A percentile compares a stretch with the other conserved stretches of the same genome.
Evolutionary conservation across 1,139 yeast genomes (phyloP).

Genomic region (Suhomyces ambrosiae): DNA sequence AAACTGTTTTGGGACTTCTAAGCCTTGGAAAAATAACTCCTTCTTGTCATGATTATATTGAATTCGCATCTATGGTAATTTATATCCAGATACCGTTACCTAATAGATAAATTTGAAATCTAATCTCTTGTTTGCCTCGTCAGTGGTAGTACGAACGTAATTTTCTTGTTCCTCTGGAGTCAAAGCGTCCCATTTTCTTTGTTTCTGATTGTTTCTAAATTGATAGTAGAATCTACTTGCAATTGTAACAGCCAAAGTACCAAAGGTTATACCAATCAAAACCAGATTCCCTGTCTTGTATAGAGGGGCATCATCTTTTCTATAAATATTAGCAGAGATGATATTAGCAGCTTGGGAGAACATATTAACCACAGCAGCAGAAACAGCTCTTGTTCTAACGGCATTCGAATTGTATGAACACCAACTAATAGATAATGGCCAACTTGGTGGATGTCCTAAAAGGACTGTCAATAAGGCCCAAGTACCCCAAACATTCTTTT

Average conservation of each 20-base stretch:
- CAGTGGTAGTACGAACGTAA: slow-evolving; percentile 14
- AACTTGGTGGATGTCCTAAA: slow-evolving; percentile 22
- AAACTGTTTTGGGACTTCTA: too few relatives aligned
- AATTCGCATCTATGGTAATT: too few relatives aligned
- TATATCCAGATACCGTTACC: too few relatives aligned
- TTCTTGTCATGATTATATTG: too few relatives aligned
- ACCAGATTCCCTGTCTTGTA: slow-evolving; percentile 30
- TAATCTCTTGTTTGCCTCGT: slow-evolving; percentile 23
- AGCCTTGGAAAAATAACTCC: too few relatives aligned
- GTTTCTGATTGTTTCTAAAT: slow-evolving; percentile 18
- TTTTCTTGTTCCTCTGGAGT: slow-evolving; percentile 17
- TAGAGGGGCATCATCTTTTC: slow-evolving; percentile 30
- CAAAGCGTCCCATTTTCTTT: slow-evolving; percentile 17
- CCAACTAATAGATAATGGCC: slow-evolving; percentile 26
- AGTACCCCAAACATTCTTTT: slow-evolving; percentile 24
- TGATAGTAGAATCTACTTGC: slow-evolving; percentile 19
- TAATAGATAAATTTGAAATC: slow-evolving; percentile 21
- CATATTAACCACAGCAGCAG: slow-evolving; percentile 27
- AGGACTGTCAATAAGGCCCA: slow-evolving; percentile 22
- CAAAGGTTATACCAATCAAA: slow-evolving; percentile 25
- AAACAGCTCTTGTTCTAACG: slow-evolving; percentile 25
- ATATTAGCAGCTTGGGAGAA: slow-evolving; percentile 24
- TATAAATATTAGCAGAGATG: slow-evolving; percentile 26
- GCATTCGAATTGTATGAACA: slow-evolving; percentile 24
- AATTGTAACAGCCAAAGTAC: slow-evolving; percentile 19